phyloP scores from a whole-genome alignment of 2,329 filamentous ascomycete species.

The Gaeumannomyces tritici region DNA sequence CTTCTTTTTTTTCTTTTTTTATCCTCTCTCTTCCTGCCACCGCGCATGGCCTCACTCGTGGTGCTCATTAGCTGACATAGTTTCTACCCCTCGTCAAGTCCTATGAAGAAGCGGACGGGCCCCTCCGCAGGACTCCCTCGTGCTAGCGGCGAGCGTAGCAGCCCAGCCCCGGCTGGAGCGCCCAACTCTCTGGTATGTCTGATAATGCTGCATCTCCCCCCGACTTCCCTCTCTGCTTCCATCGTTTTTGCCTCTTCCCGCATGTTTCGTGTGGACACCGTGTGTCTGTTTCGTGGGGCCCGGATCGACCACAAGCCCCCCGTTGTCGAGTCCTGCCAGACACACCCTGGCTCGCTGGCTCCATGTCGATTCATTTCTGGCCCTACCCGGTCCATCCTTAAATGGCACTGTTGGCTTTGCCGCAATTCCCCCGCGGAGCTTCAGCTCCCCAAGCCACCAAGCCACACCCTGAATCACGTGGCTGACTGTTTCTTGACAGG shows the following conservation, averaged over 20 bases:
- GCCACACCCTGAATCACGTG: not conserved
- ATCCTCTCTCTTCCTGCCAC: not conserved
- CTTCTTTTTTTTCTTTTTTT: not conserved
- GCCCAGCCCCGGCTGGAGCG: slow-evolving; percentile 48
- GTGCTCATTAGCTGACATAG: not conserved
- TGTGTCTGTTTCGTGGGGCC: not conserved
- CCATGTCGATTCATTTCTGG: not conserved
- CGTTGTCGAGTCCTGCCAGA: not conserved
- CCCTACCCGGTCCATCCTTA: not conserved
- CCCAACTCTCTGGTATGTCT: slow-evolving; percentile 42
- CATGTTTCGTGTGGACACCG: slow-evolving; percentile 6
- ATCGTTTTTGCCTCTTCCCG: slow-evolving; percentile 7
- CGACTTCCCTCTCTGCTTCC: slow-evolving; percentile 1
- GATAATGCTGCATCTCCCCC: not conserved
- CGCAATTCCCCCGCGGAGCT: not conserved
- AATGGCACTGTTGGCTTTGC: not conserved
- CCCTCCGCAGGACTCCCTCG: slow-evolving; percentile 60
- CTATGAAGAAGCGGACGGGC: slow-evolving; percentile 65
- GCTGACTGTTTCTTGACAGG: slow-evolving; percentile 20
- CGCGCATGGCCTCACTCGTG: not conserved
- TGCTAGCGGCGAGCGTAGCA: slow-evolving; percentile 52
- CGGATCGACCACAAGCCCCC: not conserved
- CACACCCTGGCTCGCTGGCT: not conserved
- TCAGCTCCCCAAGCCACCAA: not conserved
- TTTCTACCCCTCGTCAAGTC: slow-evolving; percentile 37